Percentiles rank a stretch among this genome's conserved stretches.
Evolutionary conservation across 768 basidiomycete species (phyloP).

Genomic region (Rhizopogon roseolus): DNA sequence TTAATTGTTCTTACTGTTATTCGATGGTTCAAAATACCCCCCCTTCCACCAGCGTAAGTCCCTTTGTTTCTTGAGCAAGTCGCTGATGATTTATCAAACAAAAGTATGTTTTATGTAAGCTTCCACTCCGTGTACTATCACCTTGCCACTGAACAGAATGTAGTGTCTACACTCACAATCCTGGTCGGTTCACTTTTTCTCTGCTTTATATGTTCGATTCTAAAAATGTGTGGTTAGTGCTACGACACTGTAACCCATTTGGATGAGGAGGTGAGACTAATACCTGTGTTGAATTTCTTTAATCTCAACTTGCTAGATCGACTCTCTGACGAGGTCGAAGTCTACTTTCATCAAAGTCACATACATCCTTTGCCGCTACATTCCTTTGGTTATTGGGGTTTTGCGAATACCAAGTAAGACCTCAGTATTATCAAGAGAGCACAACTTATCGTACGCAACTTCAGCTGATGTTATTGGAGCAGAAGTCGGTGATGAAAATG

Average conservation of each 20-base stretch:
- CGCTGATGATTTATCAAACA: neutral
- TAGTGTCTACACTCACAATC: neutral
- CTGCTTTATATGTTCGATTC: neutral
- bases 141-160: neutral
- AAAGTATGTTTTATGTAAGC: neutral
- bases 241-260: neutral
- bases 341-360: neutral
- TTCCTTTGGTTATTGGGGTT: neutral
- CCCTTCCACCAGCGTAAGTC: neutral
- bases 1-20: neutral
- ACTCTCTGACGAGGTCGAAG: neutral
- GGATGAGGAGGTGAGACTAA: neutral
- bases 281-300: neutral
- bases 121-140: neutral
- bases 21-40: too few relatives aligned
- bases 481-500: neutral
- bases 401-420: neutral
- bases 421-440: neutral
- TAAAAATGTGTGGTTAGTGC: neutral
- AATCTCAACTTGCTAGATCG: neutral
- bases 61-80: neutral
- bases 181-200: neutral
- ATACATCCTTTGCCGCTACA: neutral
- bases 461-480: neutral
- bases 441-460: neutral